Evolutionary conservation across 1,284 basidiomycete genomes (phyloP), one percentile per base, ranked within the genome.

Genomic region (Phellopilus nigrolimitatus): DNA sequence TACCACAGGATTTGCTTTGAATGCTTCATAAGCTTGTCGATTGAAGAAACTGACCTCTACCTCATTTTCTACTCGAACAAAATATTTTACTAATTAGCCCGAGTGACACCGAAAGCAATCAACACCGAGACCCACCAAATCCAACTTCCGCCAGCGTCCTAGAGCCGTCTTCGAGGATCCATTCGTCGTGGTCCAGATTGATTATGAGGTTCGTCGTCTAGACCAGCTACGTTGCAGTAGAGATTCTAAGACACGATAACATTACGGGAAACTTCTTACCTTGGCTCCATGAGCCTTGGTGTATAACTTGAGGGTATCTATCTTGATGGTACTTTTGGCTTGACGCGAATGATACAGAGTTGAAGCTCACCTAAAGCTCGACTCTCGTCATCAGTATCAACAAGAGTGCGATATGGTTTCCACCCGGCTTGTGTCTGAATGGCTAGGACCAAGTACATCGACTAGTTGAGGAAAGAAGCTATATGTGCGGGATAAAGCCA

Each of bases 121-220:
- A 3, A 21, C 37, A 39, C 15, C 15, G 12, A 36, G 37, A 69
- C 83, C 58, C 53, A 93, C 93, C 88, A 52, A 93, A 80, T 10
- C 86, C 90, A 22, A 79, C 68, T 4, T 84, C 79, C 2, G 74
- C 78, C 15, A 97, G 74, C 0, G 71, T 75, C 62, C 77, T 79
- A 10, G 65, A 65, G 33, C 84, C 82, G 57, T 93, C 83, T 43
- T 77, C 69, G 28, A 94, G 68, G 59, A 95, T 89, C 90, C 91
- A 94, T 31, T 95, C 91, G 59, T 97, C 93, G 61, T 94, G 79
- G 64, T 95, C 91, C 51, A 97, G 76, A 67, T 97, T 97, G 63
- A 97, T 95, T 66, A 97, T 95, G 27, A 97, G 75, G 70, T 97
- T 95, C 25, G 86, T 88, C 0, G 93, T 94, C 92, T 95, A 46